A percentile compares a stretch with the other conserved stretches of the same genome.
phyloP scores from a whole-genome alignment of 306 rosid genomes.

The Inga oerstediana region DNA sequence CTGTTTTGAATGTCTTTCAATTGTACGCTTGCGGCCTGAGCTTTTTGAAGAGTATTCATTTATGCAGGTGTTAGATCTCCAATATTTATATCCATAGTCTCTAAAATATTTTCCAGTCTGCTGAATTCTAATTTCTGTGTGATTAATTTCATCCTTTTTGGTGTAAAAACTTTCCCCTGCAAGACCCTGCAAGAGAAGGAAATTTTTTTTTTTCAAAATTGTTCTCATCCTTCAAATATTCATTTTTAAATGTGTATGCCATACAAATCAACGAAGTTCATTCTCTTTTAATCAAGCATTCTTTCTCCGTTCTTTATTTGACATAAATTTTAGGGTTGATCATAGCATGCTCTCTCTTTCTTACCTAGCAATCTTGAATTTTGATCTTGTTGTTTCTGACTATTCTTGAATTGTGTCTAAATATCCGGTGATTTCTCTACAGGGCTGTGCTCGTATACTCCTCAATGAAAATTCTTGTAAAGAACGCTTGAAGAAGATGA shows the following conservation, averaged over 20 bases:
- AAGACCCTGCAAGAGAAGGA: not conserved
- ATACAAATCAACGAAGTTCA: conserved; percentile 19
- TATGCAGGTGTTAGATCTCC: not conserved
- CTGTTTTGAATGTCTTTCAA: conserved; percentile 24
- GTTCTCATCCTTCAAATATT: not conserved
- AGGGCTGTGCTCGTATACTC: conserved; percentile 83
- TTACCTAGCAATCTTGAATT: conserved; percentile 7
- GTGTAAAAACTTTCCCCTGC: not conserved
- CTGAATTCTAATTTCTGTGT: conserved; percentile 9
- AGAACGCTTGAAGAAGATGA: conserved; percentile 62
- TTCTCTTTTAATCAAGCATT: conserved; percentile 13
- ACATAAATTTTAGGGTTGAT: conserved; percentile 12
- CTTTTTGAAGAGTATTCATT: conserved; percentile 24
- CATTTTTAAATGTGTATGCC: conserved; percentile 1
- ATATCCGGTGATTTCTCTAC: conserved; percentile 38
- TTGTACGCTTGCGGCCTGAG: not conserved
- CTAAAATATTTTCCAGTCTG: conserved; percentile 11
- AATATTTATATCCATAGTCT: not conserved
- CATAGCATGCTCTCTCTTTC: not conserved
- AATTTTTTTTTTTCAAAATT: not conserved
- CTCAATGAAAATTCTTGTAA: conserved; percentile 49
- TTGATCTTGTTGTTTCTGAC: conserved; percentile 25
- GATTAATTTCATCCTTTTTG: not conserved
- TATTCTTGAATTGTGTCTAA: conserved; percentile 26
- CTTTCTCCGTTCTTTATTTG: conserved; percentile 6